Evolutionary conservation across 768 basidiomycete genomes (phyloP).

Genomic region (Hericium coralloides): DNA sequence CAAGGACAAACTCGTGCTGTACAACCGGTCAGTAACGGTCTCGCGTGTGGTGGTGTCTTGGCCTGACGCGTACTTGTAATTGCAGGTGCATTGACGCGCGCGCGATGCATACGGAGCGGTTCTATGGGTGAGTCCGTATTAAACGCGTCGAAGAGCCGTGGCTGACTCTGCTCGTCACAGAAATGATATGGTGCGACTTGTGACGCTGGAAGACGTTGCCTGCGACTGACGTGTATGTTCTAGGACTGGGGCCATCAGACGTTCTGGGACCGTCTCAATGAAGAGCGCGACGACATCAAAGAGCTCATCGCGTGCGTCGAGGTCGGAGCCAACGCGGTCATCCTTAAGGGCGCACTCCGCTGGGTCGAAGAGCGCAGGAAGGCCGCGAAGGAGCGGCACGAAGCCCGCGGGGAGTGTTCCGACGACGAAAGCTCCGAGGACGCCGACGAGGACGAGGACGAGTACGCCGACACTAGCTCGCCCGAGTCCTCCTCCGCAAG

Average conservation of each 20-base stretch:
- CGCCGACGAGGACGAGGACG: too few species aligned
- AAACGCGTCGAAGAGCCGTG: neutral
- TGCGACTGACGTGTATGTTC: neutral
- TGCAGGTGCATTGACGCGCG: slow-evolving; percentile 30
- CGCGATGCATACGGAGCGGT: slow-evolving; percentile 29
- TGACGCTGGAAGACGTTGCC: neutral
- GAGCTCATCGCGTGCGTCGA: neutral
- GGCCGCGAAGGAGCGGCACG: neutral
- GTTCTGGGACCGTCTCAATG: slow-evolving; percentile 16
- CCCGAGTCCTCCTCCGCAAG: neutral
- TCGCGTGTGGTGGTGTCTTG: neutral
- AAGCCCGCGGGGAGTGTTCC: neutral
- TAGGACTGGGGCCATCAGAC: slow-evolving; percentile 33
- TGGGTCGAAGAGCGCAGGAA: neutral
- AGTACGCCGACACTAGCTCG: too few species aligned
- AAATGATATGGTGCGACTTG: neutral
- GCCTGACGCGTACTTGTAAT: neutral
- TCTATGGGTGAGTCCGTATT: slow-evolving; percentile 27
- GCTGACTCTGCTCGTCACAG: neutral
- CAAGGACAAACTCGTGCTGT: neutral
- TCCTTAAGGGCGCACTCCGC: neutral
- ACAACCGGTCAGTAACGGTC: neutral
- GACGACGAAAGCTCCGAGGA: neutral
- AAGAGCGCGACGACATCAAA: neutral
- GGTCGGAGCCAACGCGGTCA: neutral